A percentile compares a stretch with the other conserved stretches of the same genome.
Conservation (phyloP, 306 rosid species). For the Castanea crenata region DNA sequence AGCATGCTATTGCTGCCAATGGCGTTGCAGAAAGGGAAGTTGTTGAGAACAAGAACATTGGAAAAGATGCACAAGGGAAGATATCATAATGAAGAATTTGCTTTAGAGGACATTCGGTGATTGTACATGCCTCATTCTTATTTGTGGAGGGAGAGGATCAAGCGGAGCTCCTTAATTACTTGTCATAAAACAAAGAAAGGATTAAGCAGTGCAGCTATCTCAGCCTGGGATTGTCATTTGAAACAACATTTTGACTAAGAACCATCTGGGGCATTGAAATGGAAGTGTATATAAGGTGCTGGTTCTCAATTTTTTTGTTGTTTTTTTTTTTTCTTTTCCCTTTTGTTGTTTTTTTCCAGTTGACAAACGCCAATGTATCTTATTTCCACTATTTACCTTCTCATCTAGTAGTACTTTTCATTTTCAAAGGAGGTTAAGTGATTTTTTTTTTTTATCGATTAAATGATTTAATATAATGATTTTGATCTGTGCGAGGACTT, state of each 20-base stretch:
- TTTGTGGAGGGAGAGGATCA: neutral
- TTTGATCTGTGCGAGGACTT: too few species aligned
- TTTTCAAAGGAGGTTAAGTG: too few species aligned
- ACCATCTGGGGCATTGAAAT: neutral
- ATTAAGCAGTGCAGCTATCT: neutral
- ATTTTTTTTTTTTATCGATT: too few species aligned
- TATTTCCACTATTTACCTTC: too few species aligned
- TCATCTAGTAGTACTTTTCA: too few species aligned
- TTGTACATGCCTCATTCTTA: neutral
- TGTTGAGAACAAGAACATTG: conserved; percentile 9
- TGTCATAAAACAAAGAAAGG: neutral
- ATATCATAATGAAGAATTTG: neutral
- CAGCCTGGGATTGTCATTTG: neutral
- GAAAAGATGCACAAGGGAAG: conserved; percentile 10
- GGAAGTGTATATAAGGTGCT: neutral
- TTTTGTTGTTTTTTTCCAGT: neutral
- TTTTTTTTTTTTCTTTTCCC: neutral
- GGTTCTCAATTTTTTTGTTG: neutral
- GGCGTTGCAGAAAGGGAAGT: conserved; percentile 9
- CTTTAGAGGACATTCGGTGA: neutral
- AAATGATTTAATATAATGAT: too few species aligned
- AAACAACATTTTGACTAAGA: neutral
- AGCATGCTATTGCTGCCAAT: neutral
- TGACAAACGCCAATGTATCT: too few species aligned
- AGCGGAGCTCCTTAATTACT: too few species aligned